Base-by-base conservation (phyloP, 768 basidiomycete genomes). In the Lyophyllum semitale region DNA sequence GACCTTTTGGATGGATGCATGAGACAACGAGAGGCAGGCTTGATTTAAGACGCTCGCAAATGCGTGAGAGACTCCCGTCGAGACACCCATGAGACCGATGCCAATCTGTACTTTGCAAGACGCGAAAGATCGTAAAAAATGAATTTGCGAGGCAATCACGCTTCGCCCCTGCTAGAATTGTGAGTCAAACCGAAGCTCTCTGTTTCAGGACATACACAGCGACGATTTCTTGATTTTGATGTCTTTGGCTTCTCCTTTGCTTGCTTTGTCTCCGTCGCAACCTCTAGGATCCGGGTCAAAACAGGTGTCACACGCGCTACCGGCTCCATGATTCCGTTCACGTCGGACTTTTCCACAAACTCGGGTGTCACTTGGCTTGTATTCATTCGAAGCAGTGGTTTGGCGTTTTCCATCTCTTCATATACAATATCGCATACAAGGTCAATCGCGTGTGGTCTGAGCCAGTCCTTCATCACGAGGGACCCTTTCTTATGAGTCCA, bases 301-400 rank as follows among this genome's bases (percentile, higher is more conserved):
- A 55, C 57, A 11, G 67, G 67, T 0, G 61, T 67, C 3, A 55
- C 51, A 1, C 53, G 18, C 25, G 44, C 37, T 18, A 66, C 42
- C 0, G 59, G 54, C 2, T 59, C 57, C 65, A 68, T 68, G 0
- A 66, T 59, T 1, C 15, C n/a, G n/a, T n/a, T n/a, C n/a, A n/a
- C n/a, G n/a, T n/a, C n/a, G n/a, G n/a, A n/a, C n/a, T n/a, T n/a
- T 5, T 50, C 47, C 32, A 68, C 53, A 26, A 65, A 68, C 17
- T 65, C 58, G 0, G 63, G 55, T 0, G 62, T 63, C 3, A 58
- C 57, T 2, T 68, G 50, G 2, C 26, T 55, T 5, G 59, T 57
- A 2, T 15, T 48, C 63, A 68, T 66, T 1, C 27, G 30, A 9
- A 66, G 60, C 15, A 41, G 13, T 41, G 40, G 40, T 41, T 41